Evolutionary conservation across 163 green algal genomes (phyloP), one percentile per base, ranked within the genome.

Genomic region (Scenedesmus sp.): DNA sequence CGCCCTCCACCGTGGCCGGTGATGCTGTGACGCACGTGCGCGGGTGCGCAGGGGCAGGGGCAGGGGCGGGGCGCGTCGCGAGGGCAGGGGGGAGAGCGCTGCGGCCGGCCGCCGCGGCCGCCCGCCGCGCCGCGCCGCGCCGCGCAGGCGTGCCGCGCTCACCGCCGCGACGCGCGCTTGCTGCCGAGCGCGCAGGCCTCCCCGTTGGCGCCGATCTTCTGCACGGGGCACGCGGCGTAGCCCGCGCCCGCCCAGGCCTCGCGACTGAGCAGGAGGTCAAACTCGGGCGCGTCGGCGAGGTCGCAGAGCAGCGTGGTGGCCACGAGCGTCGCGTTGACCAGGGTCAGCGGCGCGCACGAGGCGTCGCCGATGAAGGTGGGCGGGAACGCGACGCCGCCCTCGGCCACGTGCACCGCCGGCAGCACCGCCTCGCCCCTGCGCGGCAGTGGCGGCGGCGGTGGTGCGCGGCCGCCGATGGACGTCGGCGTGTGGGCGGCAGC

Each of bases 271-370:
- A 85, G 53, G 58, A 91, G 15, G 4, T 71, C 65, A 51, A 91
- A 90, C 45, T 86, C 79, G 2, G 83, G 71, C 31, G 77, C 57
- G 2, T 77, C 26, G n/a, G 60, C 78, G 51, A 95, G 64, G 75
- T 95, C 87, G n/a, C 83, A 29, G 24, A 82, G 72, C n/a, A 91
- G 60, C 11, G 69, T 82, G 13, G 85, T 87, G 0, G 82, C 28
- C 44, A 95, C 90, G n/a, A 81, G 63, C 4, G 83, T 85, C 28
- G 83, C 86, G 81, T 94, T 95, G 70, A 70, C 66, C 36, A 95
- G 62, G 3, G 87, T 93, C 31, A 94, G 50, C 6, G 81, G 75
- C 74, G 85, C 77, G 22, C 78, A 82, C 7, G 33, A 56, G 18
- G 74, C 60, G 18, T 66, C 80, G 51, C 89, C 89, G 29, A 91